Evolutionary conservation across 768 basidiomycete genomes (phyloP), one percentile per base, ranked within the genome.

Genomic region (Amanita phalloides): DNA sequence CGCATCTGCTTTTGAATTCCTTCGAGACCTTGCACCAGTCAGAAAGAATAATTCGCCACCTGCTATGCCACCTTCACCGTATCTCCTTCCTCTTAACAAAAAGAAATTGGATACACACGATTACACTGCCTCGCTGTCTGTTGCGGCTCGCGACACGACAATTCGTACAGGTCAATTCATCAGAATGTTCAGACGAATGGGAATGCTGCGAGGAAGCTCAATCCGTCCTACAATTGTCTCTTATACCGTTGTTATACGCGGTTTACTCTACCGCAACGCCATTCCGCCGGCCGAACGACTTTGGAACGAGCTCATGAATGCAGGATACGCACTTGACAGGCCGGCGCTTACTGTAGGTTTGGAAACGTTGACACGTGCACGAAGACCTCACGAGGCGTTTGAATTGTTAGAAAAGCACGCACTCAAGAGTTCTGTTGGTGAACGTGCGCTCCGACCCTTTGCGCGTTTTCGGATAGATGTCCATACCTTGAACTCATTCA

Each of bases 201-300:
- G 13, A 13, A 20, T 14, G 13, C 25, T 35, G 11, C 54, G 66
- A 17, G 62, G 48, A 6, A 45, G 61, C 20, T 49, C 60, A 17
- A 64, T 75, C 21, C 65, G 62, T 25, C 72, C 75, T 0, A 76
- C 70, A 2, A 64, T 71, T 10, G 73, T 67, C 0, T 72, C 80
- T 0, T 75, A 81, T 57, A 81, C 78, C 17, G 64, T 78, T 26
- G 63, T 81, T 53, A 69, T 86, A 37, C 72, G 72, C 28, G 81
- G 76, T 0, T 64, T 85, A 6, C 56, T 82, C 10, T 63, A 65
- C 9, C 75, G 76, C 44, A 56, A 65, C 25, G 69, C 71, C 11
- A 64, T 62, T 49, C 45, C 59, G 6, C 60, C 66, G 2, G 81
- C 83, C 0, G 58, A 70, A 35, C 56, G 56, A 1, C 63, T 71